Percentiles rank a stretch among this genome's conserved stretches.
Evolutionary conservation across 2,329 filamentous ascomycete genomes (phyloP).

Genomic region (Pseudocercospora musae): DNA sequence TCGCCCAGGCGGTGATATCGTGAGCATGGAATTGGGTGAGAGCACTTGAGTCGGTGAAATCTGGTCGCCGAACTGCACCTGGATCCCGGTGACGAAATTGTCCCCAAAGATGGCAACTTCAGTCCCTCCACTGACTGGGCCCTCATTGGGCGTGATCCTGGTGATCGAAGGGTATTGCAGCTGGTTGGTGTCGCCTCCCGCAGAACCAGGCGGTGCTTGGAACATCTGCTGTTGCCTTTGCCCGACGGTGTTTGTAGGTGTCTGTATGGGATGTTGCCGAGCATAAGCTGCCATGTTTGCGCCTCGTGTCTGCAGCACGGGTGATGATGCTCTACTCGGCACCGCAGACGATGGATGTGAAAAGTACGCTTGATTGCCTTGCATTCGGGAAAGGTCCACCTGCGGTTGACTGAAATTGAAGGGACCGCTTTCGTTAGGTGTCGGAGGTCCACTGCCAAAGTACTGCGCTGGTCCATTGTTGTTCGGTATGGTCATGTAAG

Average conservation of each 20-base stretch:
- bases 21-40: slow-evolving; percentile 73
- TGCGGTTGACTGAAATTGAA: slow-evolving; percentile 28
- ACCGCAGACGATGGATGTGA: slow-evolving; percentile 33
- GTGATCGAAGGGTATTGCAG: slow-evolving; percentile 13
- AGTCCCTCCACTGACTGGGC: slow-evolving; percentile 76
- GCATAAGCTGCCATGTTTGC: slow-evolving; percentile 36
- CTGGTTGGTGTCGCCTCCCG: slow-evolving; percentile 13
- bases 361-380: slow-evolving; percentile 30
- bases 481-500: slow-evolving; percentile 35
- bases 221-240: slow-evolving; percentile 19
- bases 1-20: slow-evolving; percentile 69
- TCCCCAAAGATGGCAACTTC: slow-evolving; percentile 83
- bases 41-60: slow-evolving; percentile 71
- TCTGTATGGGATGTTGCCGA: slow-evolving; percentile 31
- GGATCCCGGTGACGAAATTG: slow-evolving; percentile 73
- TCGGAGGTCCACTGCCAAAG: slow-evolving; percentile 32
- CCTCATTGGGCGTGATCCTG: slow-evolving; percentile 71
- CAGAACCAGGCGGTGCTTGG: slow-evolving; percentile 17
- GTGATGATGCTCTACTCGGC: slow-evolving; percentile 73
- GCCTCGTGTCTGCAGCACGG: slow-evolving; percentile 44
- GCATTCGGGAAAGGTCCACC: slow-evolving; percentile 24
- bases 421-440: slow-evolving; percentile 29
- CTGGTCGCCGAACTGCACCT: slow-evolving; percentile 78
- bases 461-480: slow-evolving; percentile 30
- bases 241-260: slow-evolving; percentile 26